Percentiles rank a stretch among this genome's conserved stretches.
Evolutionary conservation across 1,139 yeast species (phyloP).

Genomic region (Pichia sp.): DNA sequence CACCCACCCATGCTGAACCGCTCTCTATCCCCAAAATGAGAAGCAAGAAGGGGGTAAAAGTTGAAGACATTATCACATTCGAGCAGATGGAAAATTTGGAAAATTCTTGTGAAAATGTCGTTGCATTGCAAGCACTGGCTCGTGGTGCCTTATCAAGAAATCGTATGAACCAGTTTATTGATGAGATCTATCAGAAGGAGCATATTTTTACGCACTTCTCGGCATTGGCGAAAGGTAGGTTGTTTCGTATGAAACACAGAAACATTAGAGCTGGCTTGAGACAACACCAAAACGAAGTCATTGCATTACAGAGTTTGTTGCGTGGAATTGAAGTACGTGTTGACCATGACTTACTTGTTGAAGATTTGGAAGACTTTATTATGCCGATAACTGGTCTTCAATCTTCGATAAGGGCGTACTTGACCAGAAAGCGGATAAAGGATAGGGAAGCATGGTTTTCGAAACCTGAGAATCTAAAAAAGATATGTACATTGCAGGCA

Average conservation of each 20-base stretch:
- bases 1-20: too few relatives aligned
- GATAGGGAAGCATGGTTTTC: conserved; percentile 47
- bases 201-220: conserved; percentile 32
- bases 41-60: not conserved
- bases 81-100: conserved; percentile 2
- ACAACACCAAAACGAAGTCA: conserved; percentile 24
- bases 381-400: conserved; percentile 40
- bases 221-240: conserved; percentile 41
- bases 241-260: conserved; percentile 29
- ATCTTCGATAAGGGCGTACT: conserved; percentile 40
- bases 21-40: too few relatives aligned
- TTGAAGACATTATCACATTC: not conserved
- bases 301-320: conserved; percentile 32
- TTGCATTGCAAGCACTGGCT: conserved; percentile 39
- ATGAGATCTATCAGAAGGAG: conserved; percentile 33
- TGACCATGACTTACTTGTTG: conserved; percentile 40
- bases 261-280: conserved; percentile 25
- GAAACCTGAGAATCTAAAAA: conserved; percentile 38
- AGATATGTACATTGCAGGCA: conserved; percentile 69
- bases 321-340: conserved; percentile 47
- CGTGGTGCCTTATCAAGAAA: conserved; percentile 48
- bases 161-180: conserved; percentile 36
- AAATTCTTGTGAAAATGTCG: not conserved
- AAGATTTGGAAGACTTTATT: conserved; percentile 44
- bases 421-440: conserved; percentile 31